A percentile compares a stretch with the other conserved stretches of the same genome.
phyloP scores from a whole-genome alignment of 1,139 yeast genomes.

The Debaryomyces psychrophilus region DNA sequence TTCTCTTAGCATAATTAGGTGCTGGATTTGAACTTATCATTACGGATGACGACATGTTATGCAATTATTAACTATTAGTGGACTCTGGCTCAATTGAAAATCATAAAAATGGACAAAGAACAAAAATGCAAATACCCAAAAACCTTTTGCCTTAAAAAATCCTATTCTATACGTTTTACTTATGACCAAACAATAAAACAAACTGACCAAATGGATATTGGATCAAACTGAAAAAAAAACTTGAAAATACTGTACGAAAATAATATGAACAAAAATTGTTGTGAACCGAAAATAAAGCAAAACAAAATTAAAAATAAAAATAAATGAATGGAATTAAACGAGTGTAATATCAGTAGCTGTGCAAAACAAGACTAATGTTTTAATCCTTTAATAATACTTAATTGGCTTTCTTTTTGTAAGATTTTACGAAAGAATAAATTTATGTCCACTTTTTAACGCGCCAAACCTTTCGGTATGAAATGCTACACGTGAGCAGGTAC shows the following conservation, averaged over 20 bases:
- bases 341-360: conserved; percentile 3
- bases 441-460: conserved; percentile 8
- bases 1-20: conserved; percentile 29
- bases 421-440: neutral
- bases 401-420: conserved; percentile 1
- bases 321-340: conserved; percentile 3
- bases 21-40: neutral
- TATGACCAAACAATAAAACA: conserved; percentile 3
- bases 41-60: conserved; percentile 13
- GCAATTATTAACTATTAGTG: conserved; percentile 8
- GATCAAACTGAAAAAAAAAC: conserved; percentile 4
- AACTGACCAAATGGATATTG: conserved; percentile 4
- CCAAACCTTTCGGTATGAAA: conserved; percentile 1
- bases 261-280: conserved; percentile 5
- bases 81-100: conserved; percentile 2
- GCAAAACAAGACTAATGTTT: neutral
- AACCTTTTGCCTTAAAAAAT: neutral
- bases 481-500: conserved; percentile 2
- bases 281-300: conserved; percentile 1
- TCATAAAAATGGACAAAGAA: conserved; percentile 4
- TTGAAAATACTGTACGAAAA: conserved; percentile 6
- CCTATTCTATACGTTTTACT: conserved; percentile 1
- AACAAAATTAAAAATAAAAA: conserved; percentile 9
- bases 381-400: neutral
- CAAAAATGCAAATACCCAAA: conserved; percentile 9